Evolutionary conservation across 768 basidiomycete species (phyloP).

Genomic region (Exidia glandulosa): DNA sequence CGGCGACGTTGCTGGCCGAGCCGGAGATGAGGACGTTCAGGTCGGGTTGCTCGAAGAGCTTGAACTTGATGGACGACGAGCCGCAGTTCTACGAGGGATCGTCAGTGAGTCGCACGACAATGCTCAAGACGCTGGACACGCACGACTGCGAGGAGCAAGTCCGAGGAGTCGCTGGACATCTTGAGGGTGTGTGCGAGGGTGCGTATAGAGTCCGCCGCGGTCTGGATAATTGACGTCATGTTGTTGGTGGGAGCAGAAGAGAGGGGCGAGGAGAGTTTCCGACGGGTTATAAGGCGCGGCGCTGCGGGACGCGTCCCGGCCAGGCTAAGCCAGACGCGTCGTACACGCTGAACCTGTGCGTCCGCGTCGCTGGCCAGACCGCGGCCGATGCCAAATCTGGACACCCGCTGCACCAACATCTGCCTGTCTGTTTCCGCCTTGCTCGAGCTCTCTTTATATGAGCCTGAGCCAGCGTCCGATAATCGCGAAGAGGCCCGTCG

Average conservation of each 20-base stretch:
- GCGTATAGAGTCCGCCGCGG: too few species aligned
- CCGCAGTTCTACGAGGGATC: conserved; percentile 13
- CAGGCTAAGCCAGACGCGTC: too few species aligned
- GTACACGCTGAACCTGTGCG: too few species aligned
- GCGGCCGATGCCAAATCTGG: too few species aligned
- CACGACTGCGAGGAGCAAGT: conserved; percentile 2
- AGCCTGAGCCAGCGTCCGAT: not conserved
- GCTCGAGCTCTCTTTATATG: not conserved
- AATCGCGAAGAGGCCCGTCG: not conserved
- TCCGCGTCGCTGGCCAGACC: too few species aligned
- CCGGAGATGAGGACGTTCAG: conserved; percentile 10
- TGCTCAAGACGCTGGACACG: not conserved
- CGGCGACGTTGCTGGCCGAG: conserved; percentile 8
- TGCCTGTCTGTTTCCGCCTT: not conserved
- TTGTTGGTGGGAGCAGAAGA: too few species aligned
- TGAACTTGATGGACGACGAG: conserved; percentile 17
- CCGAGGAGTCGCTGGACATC: not conserved
- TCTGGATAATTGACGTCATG: not conserved
- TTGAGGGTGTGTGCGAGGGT: not conserved
- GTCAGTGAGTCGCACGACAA: too few species aligned
- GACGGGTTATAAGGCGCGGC: too few species aligned
- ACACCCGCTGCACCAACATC: too few species aligned
- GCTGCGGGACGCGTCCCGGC: too few species aligned
- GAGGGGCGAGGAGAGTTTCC: too few species aligned
- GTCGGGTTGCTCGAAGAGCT: conserved; percentile 10